Percentiles rank a stretch among this genome's conserved stretches.
Conservation (phyloP, 2,329 filamentous ascomycete genomes). For the Fusarium sp. region DNA sequence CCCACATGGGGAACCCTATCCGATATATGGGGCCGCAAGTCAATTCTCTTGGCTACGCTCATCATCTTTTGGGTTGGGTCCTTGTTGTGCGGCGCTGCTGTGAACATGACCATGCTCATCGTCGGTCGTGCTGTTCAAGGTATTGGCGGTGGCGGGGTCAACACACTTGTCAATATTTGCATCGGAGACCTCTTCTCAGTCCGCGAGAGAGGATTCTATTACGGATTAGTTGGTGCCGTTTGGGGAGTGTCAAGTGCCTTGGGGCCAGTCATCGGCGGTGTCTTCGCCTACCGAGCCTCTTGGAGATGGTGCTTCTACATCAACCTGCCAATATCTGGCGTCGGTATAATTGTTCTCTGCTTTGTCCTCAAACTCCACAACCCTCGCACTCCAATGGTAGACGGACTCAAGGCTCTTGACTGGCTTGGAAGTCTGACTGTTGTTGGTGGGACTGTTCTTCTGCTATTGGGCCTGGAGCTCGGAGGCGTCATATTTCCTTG, state of each 20-base stretch:
- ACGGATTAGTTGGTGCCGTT: conserved; percentile 72
- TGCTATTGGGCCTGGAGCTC: conserved; percentile 16
- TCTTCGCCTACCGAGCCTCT: conserved; percentile 28
- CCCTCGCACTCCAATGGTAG: conserved; percentile 3
- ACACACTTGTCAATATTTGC: conserved; percentile 7
- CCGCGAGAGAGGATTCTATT: conserved; percentile 59
- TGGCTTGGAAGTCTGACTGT: conserved; percentile 13
- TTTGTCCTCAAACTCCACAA: conserved; percentile 49
- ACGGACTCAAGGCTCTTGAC: conserved; percentile 13
- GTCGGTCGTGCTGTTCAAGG: conserved; percentile 13
- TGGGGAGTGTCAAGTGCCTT: conserved; percentile 72
- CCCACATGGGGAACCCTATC: conserved; percentile 11
- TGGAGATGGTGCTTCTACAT: conserved; percentile 51
- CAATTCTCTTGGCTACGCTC: background rate
- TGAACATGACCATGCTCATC: conserved; percentile 15
- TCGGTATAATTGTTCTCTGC: conserved; percentile 64
- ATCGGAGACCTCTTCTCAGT: conserved; percentile 37
- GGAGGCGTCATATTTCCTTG: conserved; percentile 16
- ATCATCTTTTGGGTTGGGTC: conserved; percentile 1
- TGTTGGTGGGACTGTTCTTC: conserved; percentile 2
- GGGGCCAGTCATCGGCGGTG: conserved; percentile 44
- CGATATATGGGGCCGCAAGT: conserved; percentile 24
- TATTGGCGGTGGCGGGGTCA: background rate
- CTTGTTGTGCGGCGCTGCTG: background rate
- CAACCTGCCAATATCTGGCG: conserved; percentile 44